Conservation (phyloP, 108 stramenopile genomes). For the Thalassiosira profunda region DNA sequence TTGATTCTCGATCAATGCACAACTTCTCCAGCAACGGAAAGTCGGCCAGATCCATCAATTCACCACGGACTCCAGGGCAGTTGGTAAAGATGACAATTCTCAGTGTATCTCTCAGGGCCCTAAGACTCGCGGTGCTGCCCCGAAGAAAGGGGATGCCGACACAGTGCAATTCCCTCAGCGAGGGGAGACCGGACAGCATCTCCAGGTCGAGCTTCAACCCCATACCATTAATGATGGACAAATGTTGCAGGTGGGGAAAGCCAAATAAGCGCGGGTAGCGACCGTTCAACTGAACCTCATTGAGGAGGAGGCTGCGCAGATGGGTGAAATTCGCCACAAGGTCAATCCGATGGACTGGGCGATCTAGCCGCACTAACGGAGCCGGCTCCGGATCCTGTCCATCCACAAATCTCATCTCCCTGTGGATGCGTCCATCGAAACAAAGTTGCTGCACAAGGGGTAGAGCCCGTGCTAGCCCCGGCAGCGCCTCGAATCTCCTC, state of each 20-base stretch:
- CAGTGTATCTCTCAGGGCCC: conserved; percentile 12
- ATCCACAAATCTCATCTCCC: too few species aligned
- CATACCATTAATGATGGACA: background rate
- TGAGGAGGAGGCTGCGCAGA: background rate
- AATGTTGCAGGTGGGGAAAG: background rate
- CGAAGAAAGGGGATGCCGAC: background rate
- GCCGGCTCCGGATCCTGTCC: too few species aligned
- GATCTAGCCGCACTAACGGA: too few species aligned
- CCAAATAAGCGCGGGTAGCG: conserved; percentile 9
- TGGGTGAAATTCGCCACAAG: background rate
- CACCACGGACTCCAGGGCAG: background rate
- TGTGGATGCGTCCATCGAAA: too few species aligned
- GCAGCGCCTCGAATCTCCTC: too few species aligned
- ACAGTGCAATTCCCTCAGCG: conserved; percentile 1
- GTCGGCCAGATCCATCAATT: conserved; percentile 1
- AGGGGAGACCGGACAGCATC: conserved; percentile 7
- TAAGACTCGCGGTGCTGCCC: conserved; percentile 7
- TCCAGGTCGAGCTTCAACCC: conserved; percentile 5
- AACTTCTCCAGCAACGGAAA: background rate
- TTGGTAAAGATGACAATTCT: background rate
- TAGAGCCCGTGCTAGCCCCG: too few species aligned
- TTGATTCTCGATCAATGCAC: background rate
- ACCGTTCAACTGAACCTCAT: background rate
- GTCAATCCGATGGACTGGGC: background rate
- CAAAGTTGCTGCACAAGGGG: too few species aligned